Evolutionary conservation across 1,284 basidiomycete species (phyloP).

Genomic region (Fomes fomentarius): DNA sequence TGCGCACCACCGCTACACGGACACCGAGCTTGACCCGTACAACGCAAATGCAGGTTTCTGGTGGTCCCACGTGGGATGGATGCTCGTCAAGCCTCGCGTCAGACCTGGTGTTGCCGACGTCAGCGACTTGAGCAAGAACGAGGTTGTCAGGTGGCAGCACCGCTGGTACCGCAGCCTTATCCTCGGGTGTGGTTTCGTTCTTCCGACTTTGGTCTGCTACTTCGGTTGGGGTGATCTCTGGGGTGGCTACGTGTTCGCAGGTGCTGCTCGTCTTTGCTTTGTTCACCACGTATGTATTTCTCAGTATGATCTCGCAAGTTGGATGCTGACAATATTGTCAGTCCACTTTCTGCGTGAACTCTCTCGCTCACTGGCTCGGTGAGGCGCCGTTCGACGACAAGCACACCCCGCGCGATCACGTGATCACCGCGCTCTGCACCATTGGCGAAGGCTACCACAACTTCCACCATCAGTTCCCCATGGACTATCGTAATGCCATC

Average conservation of each 20-base stretch:
- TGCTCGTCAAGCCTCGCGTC: conserved; percentile 87
- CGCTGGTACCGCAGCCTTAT: conserved; percentile 77
- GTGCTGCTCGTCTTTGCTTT: conserved; percentile 78
- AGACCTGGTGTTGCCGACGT: conserved; percentile 90
- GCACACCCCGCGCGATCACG: conserved; percentile 89
- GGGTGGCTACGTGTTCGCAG: conserved; percentile 90
- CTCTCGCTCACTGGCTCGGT: conserved; percentile 93
- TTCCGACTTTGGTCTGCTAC: conserved; percentile 81
- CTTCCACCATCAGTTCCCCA: conserved; percentile 94
- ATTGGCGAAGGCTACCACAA: conserved; percentile 97
- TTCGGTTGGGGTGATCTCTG: conserved; percentile 83
- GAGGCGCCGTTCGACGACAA: conserved; percentile 94
- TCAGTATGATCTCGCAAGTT: background rate
- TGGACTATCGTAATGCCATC: conserved; percentile 94
- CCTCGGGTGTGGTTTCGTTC: conserved; percentile 70
- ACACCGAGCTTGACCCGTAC: conserved; percentile 95
- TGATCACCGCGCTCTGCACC: conserved; percentile 86
- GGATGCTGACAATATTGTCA: conserved; percentile 31
- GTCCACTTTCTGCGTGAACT: conserved; percentile 97
- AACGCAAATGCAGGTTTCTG: conserved; percentile 84
- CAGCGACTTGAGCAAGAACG: conserved; percentile 79
- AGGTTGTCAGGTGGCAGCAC: conserved; percentile 88
- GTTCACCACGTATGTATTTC: conserved; percentile 80
- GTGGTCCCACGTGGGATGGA: conserved; percentile 91
- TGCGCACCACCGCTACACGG: conserved; percentile 93